Evolutionary conservation across 345 rosid genomes (phyloP), one percentile per base, ranked within the genome.

Genomic region (Lagerstroemia speciosa): DNA sequence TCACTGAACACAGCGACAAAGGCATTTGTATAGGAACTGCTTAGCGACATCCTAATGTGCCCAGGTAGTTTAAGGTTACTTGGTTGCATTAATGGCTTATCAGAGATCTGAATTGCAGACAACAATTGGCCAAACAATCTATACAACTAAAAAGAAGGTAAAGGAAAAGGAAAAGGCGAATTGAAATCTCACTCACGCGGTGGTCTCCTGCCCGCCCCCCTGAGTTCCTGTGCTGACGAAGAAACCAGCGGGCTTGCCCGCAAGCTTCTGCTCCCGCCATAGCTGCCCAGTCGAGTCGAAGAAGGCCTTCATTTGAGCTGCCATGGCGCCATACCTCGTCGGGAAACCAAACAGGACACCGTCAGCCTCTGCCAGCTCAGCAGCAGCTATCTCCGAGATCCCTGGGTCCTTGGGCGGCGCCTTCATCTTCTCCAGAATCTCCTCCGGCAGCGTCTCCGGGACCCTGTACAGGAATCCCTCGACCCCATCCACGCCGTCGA

Each of bases 171-270:
- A 19, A n/a, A 4, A 48, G n/a, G 62, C 14, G 9, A 64, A 20
- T 24, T n/a, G 46, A 22, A 34, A n/a, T 19, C 43, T 16, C 29
- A 88, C 94, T 27, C 88, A 87, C 87, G 83, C 87, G 0, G 89
- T 89, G 27, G 98, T 89, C 78, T 89, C 98, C 75, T 92, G 96
- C 40, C 94, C 96, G 76, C 96, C 94, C 6, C 98, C 96, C 74
- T 85, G 93, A 7, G 87, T 88, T 37, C 90, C 93, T 0, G 93
- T 84, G 71, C 90, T 84, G 15, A 86, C 87, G 57, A 88, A 88
- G 71, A 92, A 89, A 0, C 96, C 96, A 26, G 92, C 94, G 7
- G 96, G 94, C 65, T 88, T 92, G 24, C 98, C 92, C 0, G 90
- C 92, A 5, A 92, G 91, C 69, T 78, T 81, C 78, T 85, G 88